phyloP scores from a whole-genome alignment of 768 basidiomycete species.

The Lepiota brunneoincarnata region DNA sequence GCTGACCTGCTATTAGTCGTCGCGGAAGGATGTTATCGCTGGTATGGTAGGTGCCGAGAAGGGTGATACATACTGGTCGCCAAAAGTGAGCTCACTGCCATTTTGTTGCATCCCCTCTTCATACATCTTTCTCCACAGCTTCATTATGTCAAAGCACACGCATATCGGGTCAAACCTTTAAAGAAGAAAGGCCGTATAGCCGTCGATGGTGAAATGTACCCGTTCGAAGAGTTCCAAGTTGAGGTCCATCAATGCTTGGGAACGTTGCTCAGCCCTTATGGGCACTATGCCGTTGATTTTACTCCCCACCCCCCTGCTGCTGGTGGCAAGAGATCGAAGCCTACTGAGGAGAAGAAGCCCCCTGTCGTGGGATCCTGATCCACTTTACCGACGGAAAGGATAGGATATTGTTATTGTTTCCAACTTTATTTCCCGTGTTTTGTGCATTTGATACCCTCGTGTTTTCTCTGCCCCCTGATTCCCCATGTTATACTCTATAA shows the following conservation, averaged over 20 bases:
- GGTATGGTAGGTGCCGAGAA: conserved; percentile 58
- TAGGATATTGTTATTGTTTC: conserved; percentile 10
- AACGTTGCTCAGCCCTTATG: conserved; percentile 61
- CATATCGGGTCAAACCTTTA: conserved; percentile 70
- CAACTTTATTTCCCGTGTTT: neutral
- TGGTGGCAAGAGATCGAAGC: neutral
- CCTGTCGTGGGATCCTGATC: neutral
- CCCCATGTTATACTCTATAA: neutral
- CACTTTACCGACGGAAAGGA: neutral
- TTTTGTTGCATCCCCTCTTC: neutral
- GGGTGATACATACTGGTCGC: conserved; percentile 63
- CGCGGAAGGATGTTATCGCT: conserved; percentile 48
- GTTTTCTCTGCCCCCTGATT: neutral
- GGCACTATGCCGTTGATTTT: conserved; percentile 60
- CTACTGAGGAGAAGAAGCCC: conserved; percentile 4
- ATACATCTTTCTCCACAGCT: conserved; percentile 37
- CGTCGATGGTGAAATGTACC: conserved; percentile 78
- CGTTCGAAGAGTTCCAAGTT: conserved; percentile 73
- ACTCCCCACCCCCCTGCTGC: conserved; percentile 19
- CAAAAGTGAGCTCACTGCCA: conserved; percentile 39
- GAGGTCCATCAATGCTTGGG: conserved; percentile 71
- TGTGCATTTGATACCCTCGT: conserved; percentile 6
- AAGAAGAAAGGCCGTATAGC: conserved; percentile 52
- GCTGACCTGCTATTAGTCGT: conserved; percentile 30
- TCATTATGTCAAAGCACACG: conserved; percentile 69